Conservation (phyloP, 306 rosid genomes). For the Luffa aegyptiaca region DNA sequence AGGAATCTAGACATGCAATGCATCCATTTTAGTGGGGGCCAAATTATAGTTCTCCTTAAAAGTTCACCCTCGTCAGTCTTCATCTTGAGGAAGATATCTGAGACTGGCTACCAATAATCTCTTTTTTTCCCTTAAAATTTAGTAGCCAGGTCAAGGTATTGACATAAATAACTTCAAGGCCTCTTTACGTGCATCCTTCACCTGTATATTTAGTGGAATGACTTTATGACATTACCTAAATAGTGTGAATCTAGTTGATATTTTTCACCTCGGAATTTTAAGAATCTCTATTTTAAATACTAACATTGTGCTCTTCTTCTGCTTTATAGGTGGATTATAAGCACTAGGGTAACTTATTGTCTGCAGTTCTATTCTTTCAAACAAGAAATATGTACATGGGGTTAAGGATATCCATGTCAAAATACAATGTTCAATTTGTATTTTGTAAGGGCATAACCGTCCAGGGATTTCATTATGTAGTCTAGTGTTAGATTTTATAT, state of each 20-base stretch:
- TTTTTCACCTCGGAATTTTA: not conserved
- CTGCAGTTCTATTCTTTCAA: not conserved
- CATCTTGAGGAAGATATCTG: too few relatives aligned
- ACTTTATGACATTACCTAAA: not conserved
- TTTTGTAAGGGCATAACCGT: too few relatives aligned
- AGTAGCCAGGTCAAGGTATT: too few relatives aligned
- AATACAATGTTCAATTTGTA: not conserved
- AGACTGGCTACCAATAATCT: too few relatives aligned
- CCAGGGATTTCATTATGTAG: too few relatives aligned
- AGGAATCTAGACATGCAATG: too few relatives aligned
- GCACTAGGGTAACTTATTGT: conserved; percentile 56
- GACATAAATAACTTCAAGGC: not conserved
- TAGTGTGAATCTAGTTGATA: not conserved
- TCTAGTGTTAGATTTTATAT: too few relatives aligned
- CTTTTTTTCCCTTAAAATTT: too few relatives aligned
- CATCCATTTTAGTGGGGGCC: too few relatives aligned
- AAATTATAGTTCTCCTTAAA: too few relatives aligned
- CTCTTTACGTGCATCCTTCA: not conserved
- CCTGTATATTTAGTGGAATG: not conserved
- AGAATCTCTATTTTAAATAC: not conserved
- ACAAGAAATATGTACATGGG: conserved; percentile 1
- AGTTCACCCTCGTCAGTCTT: too few relatives aligned
- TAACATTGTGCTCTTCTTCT: not conserved
- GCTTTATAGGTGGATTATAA: conserved; percentile 63
- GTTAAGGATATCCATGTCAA: not conserved